Base-by-base conservation (phyloP, 495 filamentous ascomycete species). In the Hypoxylon cercidicola region DNA sequence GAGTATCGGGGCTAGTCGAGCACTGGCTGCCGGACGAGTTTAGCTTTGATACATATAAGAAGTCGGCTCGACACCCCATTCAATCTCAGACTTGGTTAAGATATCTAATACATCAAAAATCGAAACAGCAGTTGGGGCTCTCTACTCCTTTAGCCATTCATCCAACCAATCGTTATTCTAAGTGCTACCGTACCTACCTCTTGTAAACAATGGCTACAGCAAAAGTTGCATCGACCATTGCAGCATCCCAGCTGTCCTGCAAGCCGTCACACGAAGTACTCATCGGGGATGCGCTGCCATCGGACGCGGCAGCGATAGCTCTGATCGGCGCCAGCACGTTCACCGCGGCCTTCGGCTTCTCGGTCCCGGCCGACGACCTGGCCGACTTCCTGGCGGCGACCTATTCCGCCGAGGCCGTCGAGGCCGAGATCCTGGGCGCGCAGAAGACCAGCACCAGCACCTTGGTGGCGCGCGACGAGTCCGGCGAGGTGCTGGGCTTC, bases 331-430 rank as follows among this genome's bases (percentile, higher is more conserved):
- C 68, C 20, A 56, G 54, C 37, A 69, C 70, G 12, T 81, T 79
- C 65, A 67, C 69, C 39, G 55, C 65, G 10, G 61, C 73, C 10
- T 81, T 79, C 60, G 78, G 75, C 0, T 69, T 68, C 52, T 75
- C 74, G 0, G 55, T 80, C 6, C 64, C 75, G 0, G 49, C 61
- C 3, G 21, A 58, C 4, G 74, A 81, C 39, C 60, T 81, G 0
- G 67, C 69, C 19, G 28, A 32, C n/a, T 81, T 72, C 55, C 63
- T 81, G 4, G 46, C 50, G 2, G 43, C 32, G 15, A 66, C 70
- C 1, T 78, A 78, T 66, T 61, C 59, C 28, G 44, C 55, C 9
- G 44, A 69, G 5, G 57, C 68, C 13, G 52, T 78, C 1, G 40
- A 59, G n/a, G 49, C 52, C 0, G 74, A 77, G 4, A 39, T 81